Base-by-base conservation (phyloP, 441 rosid species). In the Arabidopsis lyrata region DNA sequence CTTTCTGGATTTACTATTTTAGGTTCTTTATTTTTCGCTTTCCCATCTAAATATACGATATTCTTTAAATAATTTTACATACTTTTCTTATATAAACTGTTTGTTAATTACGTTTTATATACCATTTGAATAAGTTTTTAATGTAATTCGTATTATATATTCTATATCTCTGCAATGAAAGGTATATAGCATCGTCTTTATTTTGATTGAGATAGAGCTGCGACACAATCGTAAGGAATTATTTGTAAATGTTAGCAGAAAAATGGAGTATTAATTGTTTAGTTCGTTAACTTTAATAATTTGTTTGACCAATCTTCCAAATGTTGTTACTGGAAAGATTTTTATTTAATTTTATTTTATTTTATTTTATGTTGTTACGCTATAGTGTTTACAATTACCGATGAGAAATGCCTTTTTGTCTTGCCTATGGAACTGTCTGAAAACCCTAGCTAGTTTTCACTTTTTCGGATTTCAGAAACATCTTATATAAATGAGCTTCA, bases 361-460 rank as follows among this genome's bases (percentile, higher is more conserved):
- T n/a, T n/a, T n/a, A n/a, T n/a, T n/a, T n/a, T n/a, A n/a, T n/a
- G n/a, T n/a, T n/a, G n/a, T n/a, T n/a, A n/a, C n/a, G n/a, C 0
- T 11, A 6, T 15, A 29, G 54, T 38, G 54, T 59, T 34, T 42
- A 41, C 79, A 63, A 14, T 34, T 75, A 75, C 79, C 79, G 50
- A 75, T 66, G 42, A 62, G 75, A 69, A 63, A 61, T 55, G 36
- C 45, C 75, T 62, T 76, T 76, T 76, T 69, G 73, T 77, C 73
- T 77, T 77, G 69, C 80, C 77, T 77, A 77, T 65, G 77, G 58
- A 71, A 50, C 49, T 76, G 79, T 76, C 71, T 66, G 79, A 45
- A 75, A 63, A 49, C 70, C 79, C 72, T 58, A 66, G 67, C 65
- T 58, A 66, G 67, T 58, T 68, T 48, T 62, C 35, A 54, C 70